Base-by-base conservation (phyloP, 768 basidiomycete species). In the Lactarius psammicola region DNA sequence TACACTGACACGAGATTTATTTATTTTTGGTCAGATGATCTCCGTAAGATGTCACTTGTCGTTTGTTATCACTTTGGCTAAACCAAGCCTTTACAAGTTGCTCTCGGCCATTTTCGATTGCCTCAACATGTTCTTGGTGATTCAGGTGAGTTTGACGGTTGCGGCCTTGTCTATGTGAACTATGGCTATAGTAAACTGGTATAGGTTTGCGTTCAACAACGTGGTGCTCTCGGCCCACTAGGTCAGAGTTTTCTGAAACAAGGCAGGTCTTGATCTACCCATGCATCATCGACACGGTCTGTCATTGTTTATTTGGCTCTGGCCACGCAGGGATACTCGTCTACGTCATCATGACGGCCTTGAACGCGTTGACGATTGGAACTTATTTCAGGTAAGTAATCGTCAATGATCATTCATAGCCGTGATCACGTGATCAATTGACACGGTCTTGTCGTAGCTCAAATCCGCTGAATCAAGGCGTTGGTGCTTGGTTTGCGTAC, bases 401-500 rank as follows among this genome's bases (percentile, higher is more conserved):
- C 4, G 17, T 49, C n/a, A 3, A 30, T 38, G 56, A 40, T 18
- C 23, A 26, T 18, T 36, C 28, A 53, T n/a, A 42, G 26, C 15
- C 31, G 33, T 59, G 1, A 31, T 59, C 33, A 23, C 36, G 11
- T 28, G 18, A 33, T 23, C 42, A 28, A 30, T 49, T 65, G 40
- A 67, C 11, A 2, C 30, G 40, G 51, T 30, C 28, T 17, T 46
- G 26, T 18, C 30, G 20, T 33, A 69, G 68, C 34, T 17, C 62
- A n/a, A 36, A 60, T 60, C 4, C 40, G 9, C 6, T 58, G 31
- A 23, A 5, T 36, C 66, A 67, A 20, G 66, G 62, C 44, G 11
- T 63, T 46, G 68, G 68, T 44, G 67, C 68, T 40, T 69, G 64
- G 60, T 69, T 69, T 40, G 62, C 68, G 10, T 66, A 68, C 46